Conservation (phyloP, 169 alveolate species). For the Plasmodium yoelii region DNA sequence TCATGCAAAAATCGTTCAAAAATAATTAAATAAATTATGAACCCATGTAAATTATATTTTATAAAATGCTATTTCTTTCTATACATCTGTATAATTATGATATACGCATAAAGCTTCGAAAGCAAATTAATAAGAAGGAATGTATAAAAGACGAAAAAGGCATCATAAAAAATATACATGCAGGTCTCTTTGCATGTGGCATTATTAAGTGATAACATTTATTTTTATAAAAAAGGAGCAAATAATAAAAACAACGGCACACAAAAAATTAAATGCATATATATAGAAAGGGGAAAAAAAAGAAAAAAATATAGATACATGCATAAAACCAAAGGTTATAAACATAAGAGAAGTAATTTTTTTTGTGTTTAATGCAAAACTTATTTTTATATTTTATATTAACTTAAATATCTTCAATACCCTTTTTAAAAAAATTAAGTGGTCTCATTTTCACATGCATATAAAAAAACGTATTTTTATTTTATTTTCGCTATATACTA, state of each 20-base stretch:
- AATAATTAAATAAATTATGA: conserved; percentile 6
- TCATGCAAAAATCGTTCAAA: conserved; percentile 2
- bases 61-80: not conserved
- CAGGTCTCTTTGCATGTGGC: conserved; percentile 43
- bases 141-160: conserved; percentile 1
- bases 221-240: not conserved
- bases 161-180: conserved; percentile 9
- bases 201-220: conserved; percentile 1
- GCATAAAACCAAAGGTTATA: conserved; percentile 1
- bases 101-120: not conserved
- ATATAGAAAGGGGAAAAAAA: not conserved
- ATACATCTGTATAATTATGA: not conserved
- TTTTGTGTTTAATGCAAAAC: not conserved
- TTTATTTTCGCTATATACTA: conserved; percentile 38
- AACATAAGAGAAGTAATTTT: not conserved
- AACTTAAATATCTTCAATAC: conserved; percentile 26
- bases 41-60: conserved; percentile 3
- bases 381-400: not conserved
- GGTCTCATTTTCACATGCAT: conserved; percentile 67
- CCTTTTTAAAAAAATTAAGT: conserved; percentile 30
- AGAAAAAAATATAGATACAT: not conserved
- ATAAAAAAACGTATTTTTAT: conserved; percentile 12
- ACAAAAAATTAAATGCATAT: not conserved
- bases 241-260: conserved; percentile 4
- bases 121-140: conserved; percentile 7